Percentiles rank a stretch among this genome's conserved stretches.
phyloP scores from a whole-genome alignment of 2,329 filamentous ascomycete genomes.

The Exophiala bonariae region DNA sequence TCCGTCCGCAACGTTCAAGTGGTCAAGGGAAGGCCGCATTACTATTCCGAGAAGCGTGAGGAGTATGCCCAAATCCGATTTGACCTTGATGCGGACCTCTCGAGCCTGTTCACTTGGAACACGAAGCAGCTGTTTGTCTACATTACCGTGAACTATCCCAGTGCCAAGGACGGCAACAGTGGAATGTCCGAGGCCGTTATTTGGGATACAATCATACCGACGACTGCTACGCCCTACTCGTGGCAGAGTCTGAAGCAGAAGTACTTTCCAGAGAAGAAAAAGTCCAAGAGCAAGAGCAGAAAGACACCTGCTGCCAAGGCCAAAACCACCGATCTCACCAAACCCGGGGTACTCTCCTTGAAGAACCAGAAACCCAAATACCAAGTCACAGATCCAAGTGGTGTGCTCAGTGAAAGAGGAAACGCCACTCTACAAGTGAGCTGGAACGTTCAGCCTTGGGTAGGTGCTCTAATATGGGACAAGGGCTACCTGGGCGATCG shows the following conservation, averaged over 20 bases:
- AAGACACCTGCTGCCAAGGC: conserved; percentile 27
- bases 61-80: conserved; percentile 96
- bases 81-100: conserved; percentile 87
- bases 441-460: conserved; percentile 98
- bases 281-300: conserved; percentile 25
- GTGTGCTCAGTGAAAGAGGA: conserved; percentile 70
- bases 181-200: conserved; percentile 73
- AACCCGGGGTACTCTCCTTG: conserved; percentile 68
- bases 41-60: conserved; percentile 88
- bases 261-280: conserved; percentile 34
- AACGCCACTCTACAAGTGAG: conserved; percentile 79
- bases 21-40: conserved; percentile 88
- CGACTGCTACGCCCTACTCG: conserved; percentile 48
- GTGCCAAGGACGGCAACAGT: conserved; percentile 29
- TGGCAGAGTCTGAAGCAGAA: conserved; percentile 38
- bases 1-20: conserved; percentile 78
- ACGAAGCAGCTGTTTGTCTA: conserved; percentile 98
- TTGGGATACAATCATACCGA: conserved; percentile 93
- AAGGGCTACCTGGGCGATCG: conserved; percentile 41
- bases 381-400: conserved; percentile 87
- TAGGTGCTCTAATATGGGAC: conserved; percentile 84
- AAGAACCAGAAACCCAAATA: conserved; percentile 92
- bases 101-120: conserved; percentile 96
- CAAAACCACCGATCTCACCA: conserved; percentile 22
- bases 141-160: conserved; percentile 73